These are phyloP conservation scores for Salix brachista DNA, from an alignment of 345 rosid species.

Conservation along the genomic window DNA sequence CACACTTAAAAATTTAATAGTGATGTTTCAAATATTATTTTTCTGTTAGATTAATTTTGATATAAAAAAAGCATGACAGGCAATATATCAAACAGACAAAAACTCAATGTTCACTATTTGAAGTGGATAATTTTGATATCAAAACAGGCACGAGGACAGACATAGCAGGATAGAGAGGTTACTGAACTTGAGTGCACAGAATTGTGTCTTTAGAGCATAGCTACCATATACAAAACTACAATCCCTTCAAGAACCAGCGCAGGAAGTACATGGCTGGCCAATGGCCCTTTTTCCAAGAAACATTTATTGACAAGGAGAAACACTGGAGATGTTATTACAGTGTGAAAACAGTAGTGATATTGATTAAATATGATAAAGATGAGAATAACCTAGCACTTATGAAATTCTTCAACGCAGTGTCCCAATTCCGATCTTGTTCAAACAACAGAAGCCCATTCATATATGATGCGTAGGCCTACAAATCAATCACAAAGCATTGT, in stretches of 20 bases:
- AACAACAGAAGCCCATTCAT: constrained; percentile 92
- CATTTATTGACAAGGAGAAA: not conserved
- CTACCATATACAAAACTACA: not conserved
- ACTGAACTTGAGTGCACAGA: not conserved
- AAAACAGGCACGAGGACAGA: not conserved
- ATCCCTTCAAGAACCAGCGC: not conserved
- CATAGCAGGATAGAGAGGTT: not conserved
- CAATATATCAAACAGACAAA: not conserved
- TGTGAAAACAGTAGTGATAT: not conserved
- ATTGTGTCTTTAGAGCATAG: not conserved
- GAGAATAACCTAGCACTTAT: constrained; percentile 77
- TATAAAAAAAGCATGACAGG: not conserved
- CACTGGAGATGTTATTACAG: not conserved
- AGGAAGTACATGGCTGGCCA: not conserved
- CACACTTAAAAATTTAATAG: not conserved
- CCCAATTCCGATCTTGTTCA: constrained; percentile 97
- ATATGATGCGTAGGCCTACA: constrained; percentile 96
- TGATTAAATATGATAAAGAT: not conserved
- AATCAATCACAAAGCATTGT: constrained; percentile 1
- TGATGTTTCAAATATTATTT: not conserved
- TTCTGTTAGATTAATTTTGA: not conserved
- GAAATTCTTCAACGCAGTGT: constrained; percentile 78
- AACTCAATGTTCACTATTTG: not conserved
- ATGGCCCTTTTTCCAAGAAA: not conserved
- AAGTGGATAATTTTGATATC: not conserved